Evolutionary conservation across 305 asterid genomes (phyloP), one percentile per base, ranked within the genome.

Genomic region (Plantago rigida): DNA sequence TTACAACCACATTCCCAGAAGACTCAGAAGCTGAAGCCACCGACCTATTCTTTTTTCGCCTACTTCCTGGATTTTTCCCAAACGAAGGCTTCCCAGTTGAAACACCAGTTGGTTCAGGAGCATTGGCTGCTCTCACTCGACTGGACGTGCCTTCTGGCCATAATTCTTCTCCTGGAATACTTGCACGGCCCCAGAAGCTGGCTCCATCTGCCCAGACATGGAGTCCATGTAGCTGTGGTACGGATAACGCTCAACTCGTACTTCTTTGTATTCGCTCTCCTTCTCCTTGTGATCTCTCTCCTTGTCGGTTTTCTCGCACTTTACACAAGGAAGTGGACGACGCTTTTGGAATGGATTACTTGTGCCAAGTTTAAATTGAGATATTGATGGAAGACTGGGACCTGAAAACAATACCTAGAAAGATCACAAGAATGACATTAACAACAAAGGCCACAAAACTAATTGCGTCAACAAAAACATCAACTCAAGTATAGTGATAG

Each of bases 131-230:
- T 61, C 90, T 74, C 19, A 88, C 95, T 57, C 81, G 82, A 67
- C 80, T 79, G 8, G 85, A 78, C 13, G 98, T 91, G 56, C 98
- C 96, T 77, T 91, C 98, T n/a, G 98, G 96, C 96, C 95, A 91
- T 72, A 78, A 84, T 49, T 88, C 96, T 60, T 79, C 83, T 14
- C 87, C 81, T 1, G 96, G 98, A 69, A 91, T 91, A 71, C 86
- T 78, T 52, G 96, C 96, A 52, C 96, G 95, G 96, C 98, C 31
- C 98, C 98, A 60, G 98, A 88, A 64, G 96, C 96, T 5, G 98
- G 96, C 75, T 91, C 98, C 9, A 91, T 70, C 76, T 86, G 86
- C 19, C 98, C 98, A 9, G 98, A 91, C 0, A 94, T 86, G 42
- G 98, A 88, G 85, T 91, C 98, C 82, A 82, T 71, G 51, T 88